Evolutionary conservation across 345 rosid genomes (phyloP), one percentile per base, ranked within the genome.

Genomic region (Populus davidiana): DNA sequence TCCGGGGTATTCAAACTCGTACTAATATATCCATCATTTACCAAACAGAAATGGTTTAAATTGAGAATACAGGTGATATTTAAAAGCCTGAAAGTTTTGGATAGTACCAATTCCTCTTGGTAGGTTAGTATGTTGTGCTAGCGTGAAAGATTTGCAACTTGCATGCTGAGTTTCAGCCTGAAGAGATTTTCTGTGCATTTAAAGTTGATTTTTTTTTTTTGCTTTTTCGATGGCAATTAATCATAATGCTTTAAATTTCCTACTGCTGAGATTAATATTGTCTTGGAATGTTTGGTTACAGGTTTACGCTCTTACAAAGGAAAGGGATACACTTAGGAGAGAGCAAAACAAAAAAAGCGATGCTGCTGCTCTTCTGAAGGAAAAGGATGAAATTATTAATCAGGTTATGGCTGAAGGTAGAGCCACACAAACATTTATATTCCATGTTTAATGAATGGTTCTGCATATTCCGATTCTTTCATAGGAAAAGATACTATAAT

Each of bases 361-460:
- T 80, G 97, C 99, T 39, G 97, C 98, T 67, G 97, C 93, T 77
- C 99, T 96, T 85, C 84, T 96, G 76, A 94, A 92, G 89, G 99
- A 96, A 86, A 96, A 96, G 82, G 99, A 96, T 89, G 99, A 96
- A 85, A 94, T 96, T 70, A 94, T 96, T 81, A 94, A 49, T 86
- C 98, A 94, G 88, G 97, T 96, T 80, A 96, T 94, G 98, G 98
- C 99, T 80, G 99, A 94, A 94, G 99, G 98, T 96, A 83, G 72
- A 86, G 85, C 70, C 75, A 62, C 84, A 43, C 49, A 81, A 78
- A 71, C 47, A 59, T 56, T 44, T 76, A 63, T 27, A 54, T 35
- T 65, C 69, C 61, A 35, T 5, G 5, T 67, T 21, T 43, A 39
- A 71, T 52, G 27, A 59, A 68, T 16, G 33, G 11, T 71, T 71